A percentile compares a stretch with the other conserved stretches of the same genome.
Evolutionary conservation across 768 basidiomycete genomes (phyloP).

Genomic region (Suillus brevipes): DNA sequence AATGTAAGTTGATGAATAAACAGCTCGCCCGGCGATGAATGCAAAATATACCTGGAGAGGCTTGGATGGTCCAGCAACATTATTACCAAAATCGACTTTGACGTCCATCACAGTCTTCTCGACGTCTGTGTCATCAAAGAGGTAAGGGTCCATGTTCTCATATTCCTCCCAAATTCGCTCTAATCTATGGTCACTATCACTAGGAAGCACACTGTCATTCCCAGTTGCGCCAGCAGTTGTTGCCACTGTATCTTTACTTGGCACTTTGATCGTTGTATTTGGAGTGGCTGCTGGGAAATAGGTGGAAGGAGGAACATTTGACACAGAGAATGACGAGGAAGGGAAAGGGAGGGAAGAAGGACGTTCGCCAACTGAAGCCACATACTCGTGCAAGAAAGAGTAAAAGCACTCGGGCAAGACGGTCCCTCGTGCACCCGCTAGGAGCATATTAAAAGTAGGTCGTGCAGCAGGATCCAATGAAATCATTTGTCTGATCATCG

Average conservation of each 20-base stretch:
- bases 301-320: constrained; percentile 27
- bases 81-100: constrained; percentile 50
- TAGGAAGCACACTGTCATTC: constrained; percentile 49
- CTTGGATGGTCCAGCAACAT: constrained; percentile 42
- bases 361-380: constrained; percentile 75
- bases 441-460: constrained; percentile 77
- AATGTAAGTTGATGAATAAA: constrained; percentile 8
- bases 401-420: constrained; percentile 95
- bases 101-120: constrained; percentile 54
- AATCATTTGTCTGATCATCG: constrained; percentile 89
- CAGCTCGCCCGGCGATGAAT: too few relatives aligned
- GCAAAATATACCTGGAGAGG: constrained; percentile 56
- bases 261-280: constrained; percentile 29
- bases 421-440: constrained; percentile 71
- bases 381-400: constrained; percentile 90
- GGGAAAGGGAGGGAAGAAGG: constrained; percentile 48
- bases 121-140: constrained; percentile 43
- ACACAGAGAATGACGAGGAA: constrained; percentile 34
- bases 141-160: constrained; percentile 74
- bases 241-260: constrained; percentile 15
- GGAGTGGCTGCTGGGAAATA: constrained; percentile 36
- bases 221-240: constrained; percentile 23
- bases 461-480: constrained; percentile 72
- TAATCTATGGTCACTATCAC: constrained; percentile 82
- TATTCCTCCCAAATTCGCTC: constrained; percentile 88